A percentile compares a stretch with the other conserved stretches of the same genome.
phyloP scores from a whole-genome alignment of 2,329 filamentous ascomycete genomes.

The Aspergillus sp. region DNA sequence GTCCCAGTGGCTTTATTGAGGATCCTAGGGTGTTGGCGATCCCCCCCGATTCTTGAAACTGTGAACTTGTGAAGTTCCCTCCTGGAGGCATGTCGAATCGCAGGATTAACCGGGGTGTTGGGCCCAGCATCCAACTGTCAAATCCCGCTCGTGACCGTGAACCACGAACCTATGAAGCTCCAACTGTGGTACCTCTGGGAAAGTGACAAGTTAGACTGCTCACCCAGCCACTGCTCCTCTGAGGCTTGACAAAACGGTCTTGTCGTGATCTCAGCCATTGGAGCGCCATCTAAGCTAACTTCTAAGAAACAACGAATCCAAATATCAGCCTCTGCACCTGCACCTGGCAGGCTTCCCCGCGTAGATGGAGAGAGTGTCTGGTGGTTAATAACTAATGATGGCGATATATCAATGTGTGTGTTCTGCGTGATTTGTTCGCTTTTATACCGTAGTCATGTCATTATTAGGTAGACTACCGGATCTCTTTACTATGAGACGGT shows the following conservation, averaged over 20 bases:
- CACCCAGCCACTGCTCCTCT: background rate
- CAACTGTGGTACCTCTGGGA: conserved; percentile 20
- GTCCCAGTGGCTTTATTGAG: too few species aligned
- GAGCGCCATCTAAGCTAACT: background rate
- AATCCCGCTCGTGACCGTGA: conserved; percentile 8
- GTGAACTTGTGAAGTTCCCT: background rate
- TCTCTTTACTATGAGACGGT: background rate
- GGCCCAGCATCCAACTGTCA: conserved; percentile 1
- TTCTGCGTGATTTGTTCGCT: background rate
- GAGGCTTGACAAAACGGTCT: conserved; percentile 5
- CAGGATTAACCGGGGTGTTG: background rate
- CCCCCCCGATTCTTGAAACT: background rate
- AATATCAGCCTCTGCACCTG: conserved; percentile 17
- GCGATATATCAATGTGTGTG: background rate
- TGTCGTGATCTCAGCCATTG: conserved; percentile 8
- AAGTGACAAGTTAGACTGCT: conserved; percentile 15
- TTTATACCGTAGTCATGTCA: conserved; percentile 5
- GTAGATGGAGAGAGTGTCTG: background rate
- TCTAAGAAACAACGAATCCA: background rate
- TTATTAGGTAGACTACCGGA: background rate
- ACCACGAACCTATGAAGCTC: conserved; percentile 14
- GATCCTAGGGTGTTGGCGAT: too few species aligned
- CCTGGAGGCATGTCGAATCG: background rate
- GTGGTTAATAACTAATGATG: background rate
- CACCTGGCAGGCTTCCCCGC: conserved; percentile 14